Evolutionary conservation across 768 basidiomycete genomes (phyloP).

Genomic region (Mycena epipterygia): DNA sequence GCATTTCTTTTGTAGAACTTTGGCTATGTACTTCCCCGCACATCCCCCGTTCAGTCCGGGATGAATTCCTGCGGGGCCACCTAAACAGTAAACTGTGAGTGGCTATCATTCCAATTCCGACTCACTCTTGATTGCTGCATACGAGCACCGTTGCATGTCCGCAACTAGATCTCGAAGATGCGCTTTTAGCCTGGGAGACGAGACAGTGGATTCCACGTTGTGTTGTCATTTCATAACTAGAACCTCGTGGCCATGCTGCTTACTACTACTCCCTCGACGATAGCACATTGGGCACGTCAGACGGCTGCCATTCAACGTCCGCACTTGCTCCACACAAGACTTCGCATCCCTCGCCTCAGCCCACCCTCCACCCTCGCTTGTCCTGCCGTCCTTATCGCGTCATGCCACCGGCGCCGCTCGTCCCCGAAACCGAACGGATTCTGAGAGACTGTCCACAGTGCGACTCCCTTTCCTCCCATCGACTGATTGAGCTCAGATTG

Average conservation of each 20-base stretch:
- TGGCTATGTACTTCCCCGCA: background rate
- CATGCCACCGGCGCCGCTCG: background rate
- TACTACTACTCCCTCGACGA: too few species aligned
- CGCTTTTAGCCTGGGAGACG: background rate
- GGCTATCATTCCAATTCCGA: background rate
- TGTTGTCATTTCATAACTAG: background rate
- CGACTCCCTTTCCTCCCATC: background rate
- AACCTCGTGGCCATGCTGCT: background rate
- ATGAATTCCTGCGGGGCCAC: background rate
- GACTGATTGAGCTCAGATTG: background rate
- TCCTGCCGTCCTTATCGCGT: background rate
- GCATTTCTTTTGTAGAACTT: too few species aligned
- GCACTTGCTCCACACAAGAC: slow-evolving; percentile 17
- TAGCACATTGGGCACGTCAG: too few species aligned
- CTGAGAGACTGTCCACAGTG: slow-evolving; percentile 13
- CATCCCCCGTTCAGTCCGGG: background rate
- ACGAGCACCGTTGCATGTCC: background rate
- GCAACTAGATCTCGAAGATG: background rate
- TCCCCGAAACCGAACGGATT: slow-evolving; percentile 5
- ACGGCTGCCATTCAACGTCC: slow-evolving; percentile 2
- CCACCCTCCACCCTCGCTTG: background rate
- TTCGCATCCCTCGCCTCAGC: background rate
- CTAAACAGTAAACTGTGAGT: background rate
- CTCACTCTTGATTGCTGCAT: background rate
- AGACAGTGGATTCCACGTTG: slow-evolving; percentile 4